Conservation (phyloP, 129 eudicot species). For the Escallonia rubra region DNA sequence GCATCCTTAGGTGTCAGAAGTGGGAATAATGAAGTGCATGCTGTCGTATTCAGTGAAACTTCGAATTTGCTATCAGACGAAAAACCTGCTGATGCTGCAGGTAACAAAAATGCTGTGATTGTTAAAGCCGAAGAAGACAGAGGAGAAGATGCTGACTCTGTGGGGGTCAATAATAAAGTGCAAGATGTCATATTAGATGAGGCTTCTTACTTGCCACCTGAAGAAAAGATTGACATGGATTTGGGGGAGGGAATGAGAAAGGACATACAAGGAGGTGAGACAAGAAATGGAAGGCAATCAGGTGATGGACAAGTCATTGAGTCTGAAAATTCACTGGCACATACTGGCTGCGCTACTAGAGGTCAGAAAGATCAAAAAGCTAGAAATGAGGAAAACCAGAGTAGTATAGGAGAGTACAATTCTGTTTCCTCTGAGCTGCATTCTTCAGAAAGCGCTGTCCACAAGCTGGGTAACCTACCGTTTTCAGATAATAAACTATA, state of each 20-base stretch:
- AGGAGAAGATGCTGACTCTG: not conserved
- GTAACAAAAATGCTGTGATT: no score
- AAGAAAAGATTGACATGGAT: constrained; percentile 1
- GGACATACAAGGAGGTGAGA: not conserved
- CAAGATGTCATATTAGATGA: not conserved
- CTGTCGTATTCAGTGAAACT: not conserved
- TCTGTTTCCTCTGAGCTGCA: no score
- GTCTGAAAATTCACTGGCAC: not conserved
- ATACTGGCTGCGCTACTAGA: not conserved
- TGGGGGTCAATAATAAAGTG: not conserved
- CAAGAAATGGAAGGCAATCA: not conserved
- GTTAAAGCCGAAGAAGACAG: not conserved
- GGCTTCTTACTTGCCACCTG: not conserved
- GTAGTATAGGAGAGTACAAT: not conserved
- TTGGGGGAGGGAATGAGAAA: not conserved
- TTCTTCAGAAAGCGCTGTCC: no score
- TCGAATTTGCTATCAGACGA: no score
- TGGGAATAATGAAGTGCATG: not conserved
- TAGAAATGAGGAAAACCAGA: constrained; percentile 1
- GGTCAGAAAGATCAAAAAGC: not conserved
- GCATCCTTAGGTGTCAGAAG: not conserved
- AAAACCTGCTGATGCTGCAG: no score
- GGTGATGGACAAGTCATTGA: not conserved
- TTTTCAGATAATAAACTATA: no score
- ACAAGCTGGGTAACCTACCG: no score